Evolutionary conservation across 2,329 filamentous ascomycete genomes (phyloP), one percentile per base, ranked within the genome.

Genomic region (Exserohilum rostratum): DNA sequence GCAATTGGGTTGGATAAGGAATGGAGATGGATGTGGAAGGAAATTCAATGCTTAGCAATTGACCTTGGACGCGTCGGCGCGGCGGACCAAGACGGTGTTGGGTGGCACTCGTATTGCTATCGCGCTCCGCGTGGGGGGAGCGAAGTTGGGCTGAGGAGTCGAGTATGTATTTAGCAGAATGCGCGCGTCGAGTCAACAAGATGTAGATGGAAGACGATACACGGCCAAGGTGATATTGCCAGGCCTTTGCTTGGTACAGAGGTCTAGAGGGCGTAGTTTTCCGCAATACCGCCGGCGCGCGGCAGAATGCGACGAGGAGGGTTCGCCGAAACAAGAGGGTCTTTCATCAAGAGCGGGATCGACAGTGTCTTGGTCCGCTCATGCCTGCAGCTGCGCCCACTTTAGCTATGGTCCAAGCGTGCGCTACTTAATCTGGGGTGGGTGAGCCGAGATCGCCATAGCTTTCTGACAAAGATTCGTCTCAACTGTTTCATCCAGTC

Each of bases 241-340:
- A 43, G 39, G 43, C 33, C 46, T 20, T 39, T 20, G 54, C 17
- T 35, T 27, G 27, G 44, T 22, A 45, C 35, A 33, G 34, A n/a
- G 40, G 20, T 46, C 48, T 22, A 47, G 46, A 59, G 51, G 42
- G 50, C 61, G 57, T 53, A 37, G 35, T 54, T 29, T 50, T 47
- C 52, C 53, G 46, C 54, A 51, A 44, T 42, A 40, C 50, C 20
- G 55, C 54, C 43, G 53, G 47, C 46, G 58, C 54, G 58, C 50
- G 53, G 51, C 55, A 53, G 44, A 57, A 50, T 48, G 50, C 54
- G 44, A 58, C 50, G 48, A 57, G 58, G 57, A 63, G 52, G 4
- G 53, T 56, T 53, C 50, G 63, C 63, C 57, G 57, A 64, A 55
- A 56, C 58, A 50, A 50, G 55, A 64, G 52, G 47, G 55, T 57